A percentile compares a stretch with the other conserved stretches of the same genome.
phyloP scores from a whole-genome alignment of 192 early-diverging fungal genomes.

The Cetraspora pellucida region DNA sequence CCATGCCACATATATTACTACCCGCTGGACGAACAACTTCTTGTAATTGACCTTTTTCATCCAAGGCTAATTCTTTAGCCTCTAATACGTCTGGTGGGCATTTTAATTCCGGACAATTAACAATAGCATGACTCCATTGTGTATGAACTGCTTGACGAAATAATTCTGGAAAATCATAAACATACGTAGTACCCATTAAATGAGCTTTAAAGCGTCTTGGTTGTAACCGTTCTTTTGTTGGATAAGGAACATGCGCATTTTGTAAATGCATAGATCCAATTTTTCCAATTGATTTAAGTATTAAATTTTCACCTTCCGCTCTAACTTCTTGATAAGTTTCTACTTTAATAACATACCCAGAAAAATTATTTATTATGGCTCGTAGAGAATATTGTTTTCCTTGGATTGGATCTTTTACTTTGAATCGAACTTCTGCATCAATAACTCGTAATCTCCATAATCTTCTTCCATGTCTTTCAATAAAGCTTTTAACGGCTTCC shows the following conservation, averaged over 20 bases:
- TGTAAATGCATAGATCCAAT: conserved; percentile 82
- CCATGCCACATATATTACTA: conserved; percentile 94
- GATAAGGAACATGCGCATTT: conserved; percentile 79
- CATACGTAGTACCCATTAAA: conserved; percentile 96
- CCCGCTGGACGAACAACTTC: conserved; percentile 81
- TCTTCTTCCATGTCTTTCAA: conserved; percentile 92
- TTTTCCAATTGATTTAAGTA: conserved; percentile 81
- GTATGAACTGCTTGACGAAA: conserved; percentile 87
- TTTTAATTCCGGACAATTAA: conserved; percentile 49
- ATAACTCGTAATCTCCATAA: conserved; percentile 94
- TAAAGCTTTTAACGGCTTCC: conserved; percentile 80
- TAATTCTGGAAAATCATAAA: conserved; percentile 98
- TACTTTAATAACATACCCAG: conserved; percentile 88
- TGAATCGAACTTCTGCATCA: conserved; percentile 97
- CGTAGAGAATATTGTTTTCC: conserved; percentile 71
- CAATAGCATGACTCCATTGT: conserved; percentile 68
- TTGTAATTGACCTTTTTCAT: conserved; percentile 75
- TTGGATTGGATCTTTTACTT: conserved; percentile 69
- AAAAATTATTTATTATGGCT: conserved; percentile 89
- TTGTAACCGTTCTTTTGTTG: conserved; percentile 95
- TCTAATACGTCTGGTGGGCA: conserved; percentile 69
- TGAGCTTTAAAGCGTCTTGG: conserved; percentile 98
- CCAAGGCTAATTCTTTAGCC: conserved; percentile 84
- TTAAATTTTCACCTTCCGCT: conserved; percentile 77
- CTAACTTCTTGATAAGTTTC: conserved; percentile 93